Percentiles rank a stretch among this genome's conserved stretches.
These are phyloP conservation scores for Coemansia guatemalensis DNA, from an alignment of 192 early-diverging fungal species.

Conservation along the genomic window DNA sequence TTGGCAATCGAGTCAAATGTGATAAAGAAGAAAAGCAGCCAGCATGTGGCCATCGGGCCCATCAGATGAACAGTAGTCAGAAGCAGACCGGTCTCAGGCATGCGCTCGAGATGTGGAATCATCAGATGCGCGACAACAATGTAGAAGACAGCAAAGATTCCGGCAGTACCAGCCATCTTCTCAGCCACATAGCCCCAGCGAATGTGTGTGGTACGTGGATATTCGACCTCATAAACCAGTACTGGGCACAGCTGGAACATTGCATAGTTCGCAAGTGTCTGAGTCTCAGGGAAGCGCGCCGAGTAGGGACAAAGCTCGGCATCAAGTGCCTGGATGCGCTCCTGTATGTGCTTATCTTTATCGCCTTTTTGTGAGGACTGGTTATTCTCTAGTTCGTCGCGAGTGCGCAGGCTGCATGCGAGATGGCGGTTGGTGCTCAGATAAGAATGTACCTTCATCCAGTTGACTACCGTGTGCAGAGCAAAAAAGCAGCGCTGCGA, in stretches of 20 bases:
- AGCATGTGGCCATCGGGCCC: constrained; percentile 90
- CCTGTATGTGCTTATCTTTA: constrained; percentile 8
- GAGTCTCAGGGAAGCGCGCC: constrained; percentile 72
- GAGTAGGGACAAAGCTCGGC: constrained; percentile 58
- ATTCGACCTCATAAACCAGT: constrained; percentile 92
- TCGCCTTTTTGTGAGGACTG: constrained; percentile 13
- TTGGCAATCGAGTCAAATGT: constrained; percentile 98
- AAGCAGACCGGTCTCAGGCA: constrained; percentile 63
- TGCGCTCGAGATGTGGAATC: constrained; percentile 71
- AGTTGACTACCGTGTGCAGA: constrained; percentile 85
- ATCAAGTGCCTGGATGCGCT: constrained; percentile 56
- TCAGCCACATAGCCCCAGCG: constrained; percentile 86
- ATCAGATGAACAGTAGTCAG: constrained; percentile 64
- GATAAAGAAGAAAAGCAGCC: constrained; percentile 90
- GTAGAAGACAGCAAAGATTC: constrained; percentile 79
- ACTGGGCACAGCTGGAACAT: constrained; percentile 88
- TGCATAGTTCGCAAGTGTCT: constrained; percentile 78
- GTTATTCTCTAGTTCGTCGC: constrained; percentile 17
- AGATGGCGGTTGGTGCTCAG: constrained; percentile 75
- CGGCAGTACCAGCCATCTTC: constrained; percentile 73
- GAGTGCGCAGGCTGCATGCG: constrained; percentile 36
- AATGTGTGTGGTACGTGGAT: constrained; percentile 83
- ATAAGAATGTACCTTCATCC: constrained; percentile 98
- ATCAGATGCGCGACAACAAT: constrained; percentile 87
- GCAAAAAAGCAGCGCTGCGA: constrained; percentile 86